Evolutionary conservation across 257 asterid species (phyloP).

Genomic region (Scutellaria barbata): DNA sequence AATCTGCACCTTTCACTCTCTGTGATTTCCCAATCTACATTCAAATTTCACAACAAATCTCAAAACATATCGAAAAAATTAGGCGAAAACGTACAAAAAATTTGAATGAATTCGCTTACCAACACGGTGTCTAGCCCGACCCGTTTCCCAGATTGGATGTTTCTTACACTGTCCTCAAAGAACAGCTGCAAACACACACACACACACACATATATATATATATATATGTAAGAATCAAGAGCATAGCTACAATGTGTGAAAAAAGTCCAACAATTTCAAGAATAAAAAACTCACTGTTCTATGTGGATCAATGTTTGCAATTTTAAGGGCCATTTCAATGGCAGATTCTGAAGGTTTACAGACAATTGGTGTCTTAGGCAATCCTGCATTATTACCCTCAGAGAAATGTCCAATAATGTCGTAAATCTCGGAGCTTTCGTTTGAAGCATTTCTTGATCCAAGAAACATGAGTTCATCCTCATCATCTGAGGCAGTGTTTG

Average conservation of each 20-base stretch:
- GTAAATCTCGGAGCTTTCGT: constrained; percentile 42
- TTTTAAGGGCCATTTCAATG: constrained; percentile 68
- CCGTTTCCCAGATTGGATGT: constrained; percentile 77
- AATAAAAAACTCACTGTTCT: constrained; percentile 60
- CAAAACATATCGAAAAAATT: too few species aligned
- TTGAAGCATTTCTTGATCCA: constrained; percentile 39
- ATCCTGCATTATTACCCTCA: constrained; percentile 53
- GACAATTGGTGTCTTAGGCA: constrained; percentile 83
- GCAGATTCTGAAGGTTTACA: constrained; percentile 93
- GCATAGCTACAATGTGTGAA: background rate
- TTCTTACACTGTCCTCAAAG: constrained; percentile 88
- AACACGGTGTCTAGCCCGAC: constrained; percentile 80
- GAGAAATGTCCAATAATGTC: constrained; percentile 75
- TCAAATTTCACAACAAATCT: background rate
- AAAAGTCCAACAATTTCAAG: background rate
- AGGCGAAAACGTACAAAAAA: too few species aligned
- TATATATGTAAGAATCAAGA: background rate
- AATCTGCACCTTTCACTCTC: constrained; percentile 85
- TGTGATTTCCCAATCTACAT: constrained; percentile 83
- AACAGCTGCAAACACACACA: constrained; percentile 83
- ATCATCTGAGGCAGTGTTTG: constrained; percentile 62
- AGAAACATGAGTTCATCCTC: constrained; percentile 75
- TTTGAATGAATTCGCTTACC: constrained; percentile 43
- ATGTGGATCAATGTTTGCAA: constrained; percentile 74
- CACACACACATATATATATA: too few species aligned